A percentile compares a stretch with the other conserved stretches of the same genome.
phyloP scores from a whole-genome alignment of 495 filamentous ascomycete species.

The Penicillium tannophilum region DNA sequence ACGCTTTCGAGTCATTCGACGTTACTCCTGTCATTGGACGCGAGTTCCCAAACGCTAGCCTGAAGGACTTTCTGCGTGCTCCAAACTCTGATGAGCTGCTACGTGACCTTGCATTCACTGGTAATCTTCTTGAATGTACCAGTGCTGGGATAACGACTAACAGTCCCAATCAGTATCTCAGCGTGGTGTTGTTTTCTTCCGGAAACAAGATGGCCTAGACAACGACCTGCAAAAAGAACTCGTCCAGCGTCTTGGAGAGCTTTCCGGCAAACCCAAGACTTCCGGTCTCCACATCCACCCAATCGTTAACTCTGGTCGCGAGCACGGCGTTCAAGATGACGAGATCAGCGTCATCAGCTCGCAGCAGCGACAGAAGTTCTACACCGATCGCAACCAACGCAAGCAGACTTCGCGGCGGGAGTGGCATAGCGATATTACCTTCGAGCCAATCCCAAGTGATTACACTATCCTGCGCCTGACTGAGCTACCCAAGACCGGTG shows the following conservation, averaged over 20 bases:
- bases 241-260: slow-evolving; percentile 62
- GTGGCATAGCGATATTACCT: slow-evolving; percentile 75
- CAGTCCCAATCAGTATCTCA: slow-evolving; percentile 62
- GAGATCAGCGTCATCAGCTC: slow-evolving; percentile 76
- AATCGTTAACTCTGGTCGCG: slow-evolving; percentile 62
- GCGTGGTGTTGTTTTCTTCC: slow-evolving; percentile 82
- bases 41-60: slow-evolving; percentile 60
- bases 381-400: slow-evolving; percentile 35
- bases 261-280: slow-evolving; percentile 65
- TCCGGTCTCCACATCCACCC: slow-evolving; percentile 75
- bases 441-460: slow-evolving; percentile 69
- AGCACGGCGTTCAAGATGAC: slow-evolving; percentile 60
- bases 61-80: slow-evolving; percentile 62
- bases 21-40: slow-evolving; percentile 68
- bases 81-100: slow-evolving; percentile 68
- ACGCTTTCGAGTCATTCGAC: slow-evolving; percentile 62
- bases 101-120: slow-evolving; percentile 65
- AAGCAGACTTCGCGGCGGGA: slow-evolving; percentile 30
- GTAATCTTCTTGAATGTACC: slow-evolving; percentile 37
- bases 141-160: not conserved
- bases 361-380: slow-evolving; percentile 57
- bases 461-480: slow-evolving; percentile 66
- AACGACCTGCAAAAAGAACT: slow-evolving; percentile 71
- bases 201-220: slow-evolving; percentile 66
- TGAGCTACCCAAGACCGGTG: slow-evolving; percentile 67